Base-by-base conservation (phyloP, 768 basidiomycete species). In the Hypholoma fasciculare region DNA sequence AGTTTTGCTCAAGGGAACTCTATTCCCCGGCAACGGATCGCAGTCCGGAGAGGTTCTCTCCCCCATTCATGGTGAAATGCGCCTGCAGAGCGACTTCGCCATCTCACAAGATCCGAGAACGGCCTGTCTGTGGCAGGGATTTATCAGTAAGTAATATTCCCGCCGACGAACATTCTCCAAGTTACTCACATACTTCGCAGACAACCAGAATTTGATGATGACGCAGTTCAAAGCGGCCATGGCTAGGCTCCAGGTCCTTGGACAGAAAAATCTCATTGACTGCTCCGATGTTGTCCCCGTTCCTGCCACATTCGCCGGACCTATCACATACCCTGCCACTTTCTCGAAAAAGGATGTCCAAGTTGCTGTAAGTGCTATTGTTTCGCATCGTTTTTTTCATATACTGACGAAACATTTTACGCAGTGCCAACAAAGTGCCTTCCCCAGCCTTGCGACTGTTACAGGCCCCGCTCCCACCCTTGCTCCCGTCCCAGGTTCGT, bases 81-180 rank as follows among this genome's bases (percentile, higher is more conserved):
- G 75, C 53, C 71, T 78, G 19, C 70, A 76, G 61, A 74, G 72
- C 46, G 74, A 78, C 63, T 70, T 67, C 57, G 63, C 52, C 30
- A 53, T 70, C 16, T 60, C 67, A 1, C 62, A 60, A 23, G 69
- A 67, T 52, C 20, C 55, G 4, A 54, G 62, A n/a, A 63, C 62
- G 38, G 62, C 62, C 23, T 63, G 62, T 34, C 51, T 63, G 46
- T 63, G 62, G 62, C 62, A 63, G 51, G 59, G 56, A 26, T 54
- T 51, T 17, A 56, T 63, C 38, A 54, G 61, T 62, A 20, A 56
- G 61, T 57, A 3, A 1, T 7, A 9, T 34, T 34, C 9, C 9
- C 30, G 6, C 30, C 30, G 7, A 34, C 9, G 6, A 6, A 34
- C 6, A 3, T 34, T 34, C 30, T 6, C 30, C 9, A 6, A 34